Evolutionary conservation across 805 yeast genomes (phyloP), one percentile per base, ranked within the genome.

Genomic region (Nadsonia fulvescens): DNA sequence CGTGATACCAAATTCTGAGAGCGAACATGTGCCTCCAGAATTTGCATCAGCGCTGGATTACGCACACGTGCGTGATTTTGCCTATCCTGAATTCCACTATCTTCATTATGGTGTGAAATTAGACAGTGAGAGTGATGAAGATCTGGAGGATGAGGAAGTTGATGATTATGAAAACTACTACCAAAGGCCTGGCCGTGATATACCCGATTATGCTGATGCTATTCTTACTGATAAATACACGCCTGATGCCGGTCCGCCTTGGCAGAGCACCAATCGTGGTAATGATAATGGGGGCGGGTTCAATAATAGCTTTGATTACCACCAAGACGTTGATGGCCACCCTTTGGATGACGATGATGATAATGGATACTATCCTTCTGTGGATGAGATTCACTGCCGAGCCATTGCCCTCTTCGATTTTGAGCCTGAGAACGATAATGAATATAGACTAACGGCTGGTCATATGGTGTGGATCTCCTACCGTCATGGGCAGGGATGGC

Each of bases 401-500:
- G 98, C 96, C 0, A 56, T 82, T 14, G 95, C 95, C 1, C 47
- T 89, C 23, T 89, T 81, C 46, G 86, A 83, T 39, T 89, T 89
- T 44, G 62, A 54, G 22, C 93, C 96, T 0, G 96, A 89, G 46
- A 89, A 89, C 47, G 93, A 81, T 39, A 89, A 89, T 48, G 99
- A 89, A 43, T 66, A 83, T 23, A 66, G 62, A 7, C 53, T 89
- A 16, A 51, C 43, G 8, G 91, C 75, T 39, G 93, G 93, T 18
- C 95, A 89, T 49, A 48, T 67, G 8, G 67, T 89, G 2, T 73
- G 82, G 66, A 75, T 89, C 15, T 69, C 74, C 32, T 86, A 83
- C 47, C 67, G 91, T 31, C 93, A 86, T 47, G 96, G 96, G 14
- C 95, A 86, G 47, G 99, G 99, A 5, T 89, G 98, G 99, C 61